A percentile compares a stretch with the other conserved stretches of the same genome.
These are phyloP conservation scores for Candida cerambycidarum DNA, from an alignment of 805 yeast species.

Conservation along the genomic window DNA sequence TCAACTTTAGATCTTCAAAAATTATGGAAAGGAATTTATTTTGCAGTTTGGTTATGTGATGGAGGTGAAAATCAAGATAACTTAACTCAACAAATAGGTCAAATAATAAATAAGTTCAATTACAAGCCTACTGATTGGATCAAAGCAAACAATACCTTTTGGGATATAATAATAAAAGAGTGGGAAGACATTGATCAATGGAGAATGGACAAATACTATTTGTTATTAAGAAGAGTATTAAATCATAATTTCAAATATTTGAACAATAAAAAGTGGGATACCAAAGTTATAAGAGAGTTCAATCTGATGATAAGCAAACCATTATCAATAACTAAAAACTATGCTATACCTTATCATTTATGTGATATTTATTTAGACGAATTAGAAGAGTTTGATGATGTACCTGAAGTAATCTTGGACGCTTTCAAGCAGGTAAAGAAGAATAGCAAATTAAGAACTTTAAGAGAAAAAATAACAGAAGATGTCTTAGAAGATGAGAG, in stretches of 20 bases:
- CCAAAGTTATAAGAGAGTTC: slow-evolving; percentile 44
- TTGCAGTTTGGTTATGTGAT: slow-evolving; percentile 95
- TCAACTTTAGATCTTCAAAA: slow-evolving; percentile 64
- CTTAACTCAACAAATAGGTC: slow-evolving; percentile 72
- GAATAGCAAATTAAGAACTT: slow-evolving; percentile 55
- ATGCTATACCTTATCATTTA: slow-evolving; percentile 80
- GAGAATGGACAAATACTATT: slow-evolving; percentile 83
- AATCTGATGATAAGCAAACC: slow-evolving; percentile 45
- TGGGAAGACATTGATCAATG: slow-evolving; percentile 84
- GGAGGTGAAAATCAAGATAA: slow-evolving; percentile 89
- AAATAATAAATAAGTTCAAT: slow-evolving; percentile 46
- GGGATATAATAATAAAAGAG: slow-evolving; percentile 74
- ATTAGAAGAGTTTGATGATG: slow-evolving; percentile 60
- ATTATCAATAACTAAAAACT: slow-evolving; percentile 56
- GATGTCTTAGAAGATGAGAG: slow-evolving; percentile 69
- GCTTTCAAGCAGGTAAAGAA: slow-evolving; percentile 58
- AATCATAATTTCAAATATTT: slow-evolving; percentile 64
- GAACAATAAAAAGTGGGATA: slow-evolving; percentile 54
- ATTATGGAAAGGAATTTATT: slow-evolving; percentile 95
- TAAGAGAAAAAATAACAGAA: slow-evolving; percentile 61
- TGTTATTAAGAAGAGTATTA: slow-evolving; percentile 75
- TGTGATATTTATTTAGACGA: slow-evolving; percentile 85
- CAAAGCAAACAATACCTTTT: slow-evolving; percentile 69
- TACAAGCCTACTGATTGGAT: slow-evolving; percentile 22
- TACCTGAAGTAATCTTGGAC: slow-evolving; percentile 46